A percentile compares a stretch with the other conserved stretches of the same genome.
Evolutionary conservation across 1,284 basidiomycete species (phyloP).

Genomic region (Ganoderma sp.): DNA sequence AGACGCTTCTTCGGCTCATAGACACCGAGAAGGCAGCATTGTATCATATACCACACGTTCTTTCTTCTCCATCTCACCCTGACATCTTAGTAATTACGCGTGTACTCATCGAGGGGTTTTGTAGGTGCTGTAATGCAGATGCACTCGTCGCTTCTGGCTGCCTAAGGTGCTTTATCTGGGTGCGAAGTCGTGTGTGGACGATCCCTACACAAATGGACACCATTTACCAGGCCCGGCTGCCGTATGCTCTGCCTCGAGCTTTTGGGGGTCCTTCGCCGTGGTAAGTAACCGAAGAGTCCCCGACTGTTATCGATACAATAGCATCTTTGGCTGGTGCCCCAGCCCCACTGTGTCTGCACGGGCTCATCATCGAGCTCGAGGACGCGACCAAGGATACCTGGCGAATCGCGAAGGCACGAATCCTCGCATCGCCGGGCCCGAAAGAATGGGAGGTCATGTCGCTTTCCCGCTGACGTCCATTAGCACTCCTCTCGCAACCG

Average conservation of each 20-base stretch:
- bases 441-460: not conserved
- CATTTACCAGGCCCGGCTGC: not conserved
- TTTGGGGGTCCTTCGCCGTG: not conserved
- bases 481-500: constrained; percentile 5
- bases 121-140: constrained; percentile 29
- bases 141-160: not conserved
- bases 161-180: not conserved
- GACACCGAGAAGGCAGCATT: constrained; percentile 21
- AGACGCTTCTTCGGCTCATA: constrained; percentile 12
- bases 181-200: not conserved
- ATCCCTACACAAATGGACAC: not conserved
- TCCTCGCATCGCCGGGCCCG: not conserved
- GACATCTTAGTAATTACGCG: constrained; percentile 22
- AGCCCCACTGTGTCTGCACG: not conserved
- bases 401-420: not conserved
- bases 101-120: constrained; percentile 25
- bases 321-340: too few species aligned
- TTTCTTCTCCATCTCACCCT: constrained; percentile 19
- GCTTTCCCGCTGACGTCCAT: not conserved
- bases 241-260: not conserved
- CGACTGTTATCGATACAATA: not conserved
- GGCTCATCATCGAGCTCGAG: not conserved
- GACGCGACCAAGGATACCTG: not conserved
- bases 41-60: constrained; percentile 37
- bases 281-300: not conserved